phyloP scores from a whole-genome alignment of 352 stramenopile genomes.

The Phytophthora pluvialis region DNA sequence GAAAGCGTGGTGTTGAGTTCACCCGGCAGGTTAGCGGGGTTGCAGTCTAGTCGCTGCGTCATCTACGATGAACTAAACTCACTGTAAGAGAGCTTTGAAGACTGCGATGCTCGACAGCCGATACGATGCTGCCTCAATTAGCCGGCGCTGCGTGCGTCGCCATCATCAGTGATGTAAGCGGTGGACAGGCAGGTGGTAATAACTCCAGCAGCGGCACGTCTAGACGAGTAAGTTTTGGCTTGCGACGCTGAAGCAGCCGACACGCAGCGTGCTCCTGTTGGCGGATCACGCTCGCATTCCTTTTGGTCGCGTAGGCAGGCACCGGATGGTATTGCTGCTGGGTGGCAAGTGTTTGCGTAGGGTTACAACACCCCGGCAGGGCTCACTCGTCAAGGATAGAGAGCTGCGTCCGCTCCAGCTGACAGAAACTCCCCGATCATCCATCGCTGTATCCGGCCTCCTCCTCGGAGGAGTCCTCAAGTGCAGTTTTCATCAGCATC shows the following conservation, averaged over 20 bases:
- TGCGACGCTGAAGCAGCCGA: constrained; percentile 2
- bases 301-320: constrained; percentile 1
- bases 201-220: not conserved
- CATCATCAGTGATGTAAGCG: too few relatives aligned
- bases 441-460: not conserved
- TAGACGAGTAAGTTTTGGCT: constrained; percentile 3
- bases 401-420: constrained; percentile 3
- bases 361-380: constrained; percentile 4
- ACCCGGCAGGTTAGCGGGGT: not conserved
- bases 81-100: too few relatives aligned
- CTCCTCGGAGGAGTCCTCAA: too few relatives aligned
- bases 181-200: not conserved
- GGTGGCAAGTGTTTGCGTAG: constrained; percentile 15
- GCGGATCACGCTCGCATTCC: constrained; percentile 8
- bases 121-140: not conserved
- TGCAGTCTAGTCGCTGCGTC: not conserved
- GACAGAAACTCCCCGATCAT: constrained; percentile 1
- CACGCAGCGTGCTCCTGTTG: constrained; percentile 2
- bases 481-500: not conserved
- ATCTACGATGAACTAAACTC: too few relatives aligned
- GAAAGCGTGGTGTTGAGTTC: not conserved
- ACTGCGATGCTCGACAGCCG: not conserved
- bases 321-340: constrained; percentile 31
- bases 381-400: constrained; percentile 18
- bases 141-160: not conserved